Conservation (phyloP, 1,284 basidiomycete genomes). For the Irpex lacteus region DNA sequence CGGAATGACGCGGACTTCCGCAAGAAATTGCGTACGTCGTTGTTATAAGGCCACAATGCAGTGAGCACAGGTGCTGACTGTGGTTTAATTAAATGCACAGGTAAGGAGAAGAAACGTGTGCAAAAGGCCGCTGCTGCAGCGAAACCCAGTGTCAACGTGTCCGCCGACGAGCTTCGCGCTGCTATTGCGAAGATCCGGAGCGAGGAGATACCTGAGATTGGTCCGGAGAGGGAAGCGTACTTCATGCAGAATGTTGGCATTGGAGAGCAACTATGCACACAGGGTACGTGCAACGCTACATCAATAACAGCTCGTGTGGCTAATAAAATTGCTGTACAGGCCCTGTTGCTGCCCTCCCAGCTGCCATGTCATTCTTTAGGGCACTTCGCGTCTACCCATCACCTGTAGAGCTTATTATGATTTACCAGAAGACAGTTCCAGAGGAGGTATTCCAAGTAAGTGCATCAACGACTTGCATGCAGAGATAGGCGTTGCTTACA, state of each 20-base stretch:
- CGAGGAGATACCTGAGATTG: constrained; percentile 63
- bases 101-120: constrained; percentile 88
- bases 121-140: constrained; percentile 59
- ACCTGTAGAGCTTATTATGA: constrained; percentile 87
- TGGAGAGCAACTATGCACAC: constrained; percentile 81
- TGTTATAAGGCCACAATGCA: neutral
- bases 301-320: neutral
- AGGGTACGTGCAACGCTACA: constrained; percentile 53
- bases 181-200: constrained; percentile 61
- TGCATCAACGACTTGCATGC: constrained; percentile 1
- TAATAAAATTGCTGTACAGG: constrained; percentile 43
- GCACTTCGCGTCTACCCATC: constrained; percentile 94
- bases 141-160: neutral
- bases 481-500: constrained; percentile 11
- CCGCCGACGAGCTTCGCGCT: constrained; percentile 50
- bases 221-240: constrained; percentile 81
- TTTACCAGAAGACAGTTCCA: constrained; percentile 92
- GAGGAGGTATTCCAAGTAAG: constrained; percentile 79
- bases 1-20: constrained; percentile 88
- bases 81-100: constrained; percentile 38
- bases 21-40: constrained; percentile 77
- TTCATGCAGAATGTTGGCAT: constrained; percentile 89
- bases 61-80: no score
- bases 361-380: constrained; percentile 90
- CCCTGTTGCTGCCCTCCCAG: constrained; percentile 70